phyloP scores from a whole-genome alignment of 177 flowering plant genomes.

The Telopea speciosissima region DNA sequence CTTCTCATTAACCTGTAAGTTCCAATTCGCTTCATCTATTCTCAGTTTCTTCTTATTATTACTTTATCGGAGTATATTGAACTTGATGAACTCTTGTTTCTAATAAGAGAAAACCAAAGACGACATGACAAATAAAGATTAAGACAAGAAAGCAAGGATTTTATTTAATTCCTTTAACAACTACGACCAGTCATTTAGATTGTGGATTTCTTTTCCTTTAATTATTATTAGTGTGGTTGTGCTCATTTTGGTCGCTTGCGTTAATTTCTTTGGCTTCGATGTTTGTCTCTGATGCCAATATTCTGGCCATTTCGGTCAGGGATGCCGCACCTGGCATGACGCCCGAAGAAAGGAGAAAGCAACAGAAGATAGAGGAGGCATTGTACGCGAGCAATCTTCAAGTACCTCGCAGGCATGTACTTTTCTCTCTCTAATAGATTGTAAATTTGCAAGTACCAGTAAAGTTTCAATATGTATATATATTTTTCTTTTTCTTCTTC shows the following conservation, averaged over 20 bases:
- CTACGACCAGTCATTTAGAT: not conserved
- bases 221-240: no score
- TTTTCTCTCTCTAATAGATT: constrained; percentile 1
- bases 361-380: constrained; percentile 69
- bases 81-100: not conserved
- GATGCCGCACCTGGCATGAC: constrained; percentile 47
- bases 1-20: constrained; percentile 51
- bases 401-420: constrained; percentile 76
- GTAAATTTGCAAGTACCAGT: not conserved
- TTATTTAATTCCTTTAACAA: no score
- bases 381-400: constrained; percentile 73
- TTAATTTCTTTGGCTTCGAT: not conserved
- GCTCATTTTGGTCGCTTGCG: no score
- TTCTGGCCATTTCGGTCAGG: constrained; percentile 26
- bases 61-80: not conserved
- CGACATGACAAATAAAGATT: not conserved
- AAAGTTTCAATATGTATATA: no score
- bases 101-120: not conserved
- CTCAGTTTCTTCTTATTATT: not conserved
- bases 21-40: not conserved
- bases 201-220: not conserved
- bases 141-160: not conserved
- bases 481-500: not conserved
- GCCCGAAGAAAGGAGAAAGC: constrained; percentile 56
- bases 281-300: not conserved